Base-by-base conservation (phyloP, 2,329 filamentous ascomycete species). In the Fusarium oligoseptatum region DNA sequence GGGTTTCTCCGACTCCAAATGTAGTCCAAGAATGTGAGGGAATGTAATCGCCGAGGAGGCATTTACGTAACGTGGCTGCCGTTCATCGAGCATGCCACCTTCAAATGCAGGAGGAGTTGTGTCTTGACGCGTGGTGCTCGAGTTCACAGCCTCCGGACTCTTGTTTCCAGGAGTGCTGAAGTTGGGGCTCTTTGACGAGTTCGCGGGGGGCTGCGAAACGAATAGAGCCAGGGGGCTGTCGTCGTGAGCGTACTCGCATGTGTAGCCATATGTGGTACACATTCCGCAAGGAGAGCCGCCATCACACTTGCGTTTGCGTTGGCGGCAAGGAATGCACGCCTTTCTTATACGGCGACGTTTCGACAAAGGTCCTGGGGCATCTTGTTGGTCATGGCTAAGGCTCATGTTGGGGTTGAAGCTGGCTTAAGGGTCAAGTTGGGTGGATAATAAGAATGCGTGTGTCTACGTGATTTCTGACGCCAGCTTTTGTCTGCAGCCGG, bases 301-400 rank as follows among this genome's bases (percentile, higher is more conserved):
- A 63, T 78, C 75, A 65, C 76, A 78, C 71, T 78, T 78, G 20
- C 75, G 70, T 67, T 78, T 78, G 41, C 76, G 73, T 57, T 76
- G 70, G 15, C 74, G 75, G 57, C 76, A 78, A 27, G 75, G 75
- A 36, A 70, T 75, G 64, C 75, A 78, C 55, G 75, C 76, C 45
- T 71, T 76, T 39, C 73, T 71, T 60, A 65, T 70, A 37, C 76
- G 74, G 2, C 32, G 29, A 12, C 41, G 29, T n/a, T 55, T 63
- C 14, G 20, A 29, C 14, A 24, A 24, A 4, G 29, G 32, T 5
- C 34, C 45, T 39, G 39, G 56, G 24, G 32, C 45, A 58, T 57
- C 37, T 45, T 61, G 37, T 45, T 36, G 52, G 20, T 17, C 11
- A 27, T 58, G 34, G 15, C 15, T 58, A 17, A 41, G 36, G 17